Evolutionary conservation across 2,329 filamentous ascomycete genomes (phyloP), one percentile per base, ranked within the genome.

Genomic region (Trichoderma simmonsii): DNA sequence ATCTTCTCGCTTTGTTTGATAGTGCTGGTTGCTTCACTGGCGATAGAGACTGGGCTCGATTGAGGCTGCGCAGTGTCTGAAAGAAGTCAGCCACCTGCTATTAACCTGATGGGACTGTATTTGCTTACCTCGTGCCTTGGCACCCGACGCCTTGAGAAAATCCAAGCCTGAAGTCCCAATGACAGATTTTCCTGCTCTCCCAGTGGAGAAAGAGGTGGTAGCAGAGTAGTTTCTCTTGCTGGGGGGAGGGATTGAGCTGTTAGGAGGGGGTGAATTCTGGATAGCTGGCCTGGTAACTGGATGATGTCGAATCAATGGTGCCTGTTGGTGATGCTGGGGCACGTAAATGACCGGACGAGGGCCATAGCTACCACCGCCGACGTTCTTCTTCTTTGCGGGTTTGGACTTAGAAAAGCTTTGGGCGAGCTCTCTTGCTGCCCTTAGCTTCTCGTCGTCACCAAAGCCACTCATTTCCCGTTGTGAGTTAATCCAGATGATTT

Each of bases 351-450:
- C 36, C 18, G 51, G n/a, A 7, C n/a, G 32, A 6, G 28, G 15
- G 11, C 21, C 56, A 3, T n/a, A 7, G 18, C 11, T n/a, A 11
- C 28, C 15, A 18, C 57, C 64, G 3, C 57, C 26, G 15, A 4
- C 6, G 43, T 48, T 59, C 39, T 36, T 65, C 4, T 60, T 68
- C 66, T 64, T 64, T 1, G 59, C 26, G 11, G 61, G 51, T 6
- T 73, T 75, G 3, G 26, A 6, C 1, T 66, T 70, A 18, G 74
- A 72, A 69, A 81, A 81, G 51, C 73, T 75, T 2, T 62, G 54
- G 1, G 75, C 76, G 14, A 81, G 76, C 6, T 75, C 78, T 18
- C 71, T 71, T 15, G 80, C 80, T 11, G 74, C 80, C 15, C 72
- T 73, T 3, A 81, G 64, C 48, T 75, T 80, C 9, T 74, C 73